Evolutionary conservation across 495 filamentous ascomycete genomes (phyloP), one percentile per base, ranked within the genome.

Genomic region (Usnea hakonensis): DNA sequence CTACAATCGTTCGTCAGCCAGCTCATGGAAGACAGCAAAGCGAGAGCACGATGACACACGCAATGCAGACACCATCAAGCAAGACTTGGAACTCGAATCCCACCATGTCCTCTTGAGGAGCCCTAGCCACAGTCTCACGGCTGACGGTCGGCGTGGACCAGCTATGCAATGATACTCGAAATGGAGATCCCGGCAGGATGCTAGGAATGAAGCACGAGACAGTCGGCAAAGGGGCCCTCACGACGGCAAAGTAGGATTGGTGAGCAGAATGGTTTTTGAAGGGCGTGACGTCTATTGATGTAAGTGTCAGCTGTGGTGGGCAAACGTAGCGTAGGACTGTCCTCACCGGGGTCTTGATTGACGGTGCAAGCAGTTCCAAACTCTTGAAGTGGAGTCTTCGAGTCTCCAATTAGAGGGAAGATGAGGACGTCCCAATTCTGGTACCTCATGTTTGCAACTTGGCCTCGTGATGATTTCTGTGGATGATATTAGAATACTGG

Each of bases 351-450:
- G 69, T 92, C 89, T 41, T 83, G 83, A 41, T 86, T 81, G 21
- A 88, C 87, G 73, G 86, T 88, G 73, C 90, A 96, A 66, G 84
- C 81, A 19, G 90, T 91, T 69, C 86, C 88, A 82, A 94, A 96
- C 71, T 96, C 91, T 70, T 92, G 90, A 48, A 93, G 72, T 11
- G 90, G 90, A 21, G 88, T 79, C 64, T 81, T 82, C 58, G 75
- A 79, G 36, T 73, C 73, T 23, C 61, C 65, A 40, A 43, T 54
- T 48, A 77, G 74, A 2, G 90, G 87, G 72, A 95, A 94, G 60
- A 96, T 77, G 55, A 95, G 84, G 57, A 93, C 80, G 70, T 95
- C 91, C 91, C 90, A 94, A 67, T 87, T 85, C 61, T 87, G 80
- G 77, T 89, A 95, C 57, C 90, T 85, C 90, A 95, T 95, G 62